phyloP scores from a whole-genome alignment of 768 basidiomycete genomes.

The Dentipellis sp. region DNA sequence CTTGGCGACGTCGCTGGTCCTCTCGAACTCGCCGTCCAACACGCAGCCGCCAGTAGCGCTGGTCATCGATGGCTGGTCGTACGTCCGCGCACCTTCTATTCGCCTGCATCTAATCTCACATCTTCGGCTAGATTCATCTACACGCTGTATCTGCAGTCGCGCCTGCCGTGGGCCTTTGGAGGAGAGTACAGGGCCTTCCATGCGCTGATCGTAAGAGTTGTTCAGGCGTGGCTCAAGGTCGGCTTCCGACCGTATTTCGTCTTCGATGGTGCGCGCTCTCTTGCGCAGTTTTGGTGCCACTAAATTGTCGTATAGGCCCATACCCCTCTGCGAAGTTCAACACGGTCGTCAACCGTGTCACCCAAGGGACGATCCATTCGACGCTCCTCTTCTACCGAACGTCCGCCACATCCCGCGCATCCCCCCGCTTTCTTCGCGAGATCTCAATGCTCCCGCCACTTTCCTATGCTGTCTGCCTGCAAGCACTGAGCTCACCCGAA shows the following conservation, averaged over 20 bases:
- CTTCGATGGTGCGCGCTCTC: conserved; percentile 59
- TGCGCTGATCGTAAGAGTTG: conserved; percentile 36
- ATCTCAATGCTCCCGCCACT: conserved; percentile 71
- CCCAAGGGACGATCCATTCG: conserved; percentile 48
- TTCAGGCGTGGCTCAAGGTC: conserved; percentile 59
- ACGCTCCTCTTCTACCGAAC: conserved; percentile 77
- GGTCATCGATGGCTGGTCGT: conserved; percentile 86
- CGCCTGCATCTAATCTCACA: conserved; percentile 1
- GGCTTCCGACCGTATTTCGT: conserved; percentile 65
- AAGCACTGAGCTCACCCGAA: conserved; percentile 33
- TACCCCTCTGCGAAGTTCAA: conserved; percentile 65
- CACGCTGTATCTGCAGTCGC: conserved; percentile 47
- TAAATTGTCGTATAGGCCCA: conserved; percentile 39
- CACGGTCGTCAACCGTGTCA: conserved; percentile 51
- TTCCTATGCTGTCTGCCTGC: conserved; percentile 45
- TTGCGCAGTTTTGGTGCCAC: neutral
- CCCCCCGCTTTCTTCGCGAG: conserved; percentile 61
- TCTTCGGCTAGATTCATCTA: conserved; percentile 58
- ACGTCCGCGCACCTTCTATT: conserved; percentile 28
- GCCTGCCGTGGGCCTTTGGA: conserved; percentile 78
- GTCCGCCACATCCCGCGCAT: conserved; percentile 51
- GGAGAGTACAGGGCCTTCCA: conserved; percentile 64
- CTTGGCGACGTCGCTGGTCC: conserved; percentile 29
- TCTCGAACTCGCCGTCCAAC: conserved; percentile 14
- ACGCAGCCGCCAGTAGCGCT: conserved; percentile 28